phyloP scores from a whole-genome alignment of 768 basidiomycete species.

The Ramaria sp. region DNA sequence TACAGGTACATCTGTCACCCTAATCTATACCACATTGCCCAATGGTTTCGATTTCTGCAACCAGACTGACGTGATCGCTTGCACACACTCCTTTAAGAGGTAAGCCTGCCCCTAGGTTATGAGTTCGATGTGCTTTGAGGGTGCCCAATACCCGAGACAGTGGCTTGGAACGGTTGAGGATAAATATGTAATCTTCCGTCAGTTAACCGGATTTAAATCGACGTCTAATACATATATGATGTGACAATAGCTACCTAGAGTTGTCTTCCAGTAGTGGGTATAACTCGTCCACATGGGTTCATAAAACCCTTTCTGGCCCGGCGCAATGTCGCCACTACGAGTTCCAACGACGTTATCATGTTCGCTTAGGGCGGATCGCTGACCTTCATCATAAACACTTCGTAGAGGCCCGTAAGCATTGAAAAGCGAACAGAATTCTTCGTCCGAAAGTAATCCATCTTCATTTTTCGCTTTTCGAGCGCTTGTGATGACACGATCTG shows the following conservation, averaged over 20 bases:
- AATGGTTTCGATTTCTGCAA: conserved; percentile 39
- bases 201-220: neutral
- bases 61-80: conserved; percentile 80
- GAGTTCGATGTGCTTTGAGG: conserved; percentile 47
- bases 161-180: conserved; percentile 37
- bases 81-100: conserved; percentile 74
- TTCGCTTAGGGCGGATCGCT: conserved; percentile 12
- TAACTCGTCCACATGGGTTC: conserved; percentile 88
- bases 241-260: conserved; percentile 44
- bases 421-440: conserved; percentile 46
- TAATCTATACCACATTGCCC: neutral
- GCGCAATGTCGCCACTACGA: conserved; percentile 1
- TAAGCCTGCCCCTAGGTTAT: conserved; percentile 58
- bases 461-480: conserved; percentile 45
- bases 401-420: conserved; percentile 24
- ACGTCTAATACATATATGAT: neutral
- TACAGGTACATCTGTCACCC: neutral
- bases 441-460: conserved; percentile 61
- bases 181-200: conserved; percentile 78
- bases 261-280: conserved; percentile 78
- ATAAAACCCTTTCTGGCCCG: conserved; percentile 39
- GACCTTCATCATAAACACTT: conserved; percentile 63
- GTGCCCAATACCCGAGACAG: conserved; percentile 37
- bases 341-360: conserved; percentile 13
- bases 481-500: conserved; percentile 63